Conservation (phyloP, 176 grass and related monocot genomes). For the Pontederia crassipes region DNA sequence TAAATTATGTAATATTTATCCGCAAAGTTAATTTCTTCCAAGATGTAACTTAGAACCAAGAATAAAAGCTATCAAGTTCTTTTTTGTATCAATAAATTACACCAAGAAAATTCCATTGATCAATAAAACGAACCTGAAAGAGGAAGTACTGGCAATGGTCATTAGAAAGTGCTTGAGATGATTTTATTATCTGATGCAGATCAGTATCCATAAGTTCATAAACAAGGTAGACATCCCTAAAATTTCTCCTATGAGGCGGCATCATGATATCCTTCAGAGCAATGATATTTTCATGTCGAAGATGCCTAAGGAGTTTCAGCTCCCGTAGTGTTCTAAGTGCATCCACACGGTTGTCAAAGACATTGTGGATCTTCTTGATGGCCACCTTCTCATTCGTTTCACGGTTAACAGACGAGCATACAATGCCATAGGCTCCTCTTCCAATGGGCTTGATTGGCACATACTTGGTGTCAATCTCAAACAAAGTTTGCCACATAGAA, state of each 20-base stretch:
- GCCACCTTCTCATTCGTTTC: conserved; percentile 36
- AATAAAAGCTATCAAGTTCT: no score
- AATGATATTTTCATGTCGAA: conserved; percentile 60
- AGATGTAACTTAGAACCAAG: no score
- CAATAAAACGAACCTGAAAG: conserved; percentile 35
- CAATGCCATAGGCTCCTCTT: conserved; percentile 32
- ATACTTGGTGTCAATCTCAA: conserved; percentile 37
- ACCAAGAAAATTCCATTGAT: not conserved
- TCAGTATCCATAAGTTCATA: conserved; percentile 27
- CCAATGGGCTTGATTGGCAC: conserved; percentile 33
- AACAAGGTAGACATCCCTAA: conserved; percentile 62
- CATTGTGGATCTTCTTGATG: conserved; percentile 50
- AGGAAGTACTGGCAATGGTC: conserved; percentile 65
- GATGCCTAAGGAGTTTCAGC: conserved; percentile 54
- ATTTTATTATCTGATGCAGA: conserved; percentile 62
- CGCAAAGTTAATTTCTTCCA: no score
- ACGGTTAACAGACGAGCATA: conserved; percentile 30
- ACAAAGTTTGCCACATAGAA: conserved; percentile 35
- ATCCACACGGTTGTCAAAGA: conserved; percentile 54
- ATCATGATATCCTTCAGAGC: conserved; percentile 70
- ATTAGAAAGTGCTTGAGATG: conserved; percentile 45
- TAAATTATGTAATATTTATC: no score
- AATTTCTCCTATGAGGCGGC: conserved; percentile 41
- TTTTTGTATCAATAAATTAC: no score
- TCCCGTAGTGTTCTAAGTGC: conserved; percentile 51